Conservation (phyloP, 306 rosid genomes). For the Acmispon strigosus region DNA sequence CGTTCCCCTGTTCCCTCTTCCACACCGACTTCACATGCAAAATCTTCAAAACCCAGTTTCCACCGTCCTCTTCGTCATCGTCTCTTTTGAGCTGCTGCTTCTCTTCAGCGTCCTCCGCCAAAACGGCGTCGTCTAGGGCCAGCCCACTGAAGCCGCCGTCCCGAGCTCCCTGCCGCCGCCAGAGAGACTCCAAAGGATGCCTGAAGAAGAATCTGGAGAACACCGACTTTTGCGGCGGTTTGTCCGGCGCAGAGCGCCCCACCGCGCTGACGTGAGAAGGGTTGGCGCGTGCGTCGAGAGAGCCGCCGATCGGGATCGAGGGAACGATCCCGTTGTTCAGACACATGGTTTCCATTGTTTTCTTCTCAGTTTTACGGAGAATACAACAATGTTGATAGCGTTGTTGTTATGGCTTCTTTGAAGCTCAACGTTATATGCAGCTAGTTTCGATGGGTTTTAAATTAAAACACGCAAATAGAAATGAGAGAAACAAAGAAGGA, state of each 20-base stretch:
- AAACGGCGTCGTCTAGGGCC: conserved; percentile 65
- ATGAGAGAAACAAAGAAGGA: background rate
- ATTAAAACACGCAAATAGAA: background rate
- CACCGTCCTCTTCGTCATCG: conserved; percentile 19
- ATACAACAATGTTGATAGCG: conserved; percentile 1
- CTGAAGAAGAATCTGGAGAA: conserved; percentile 60
- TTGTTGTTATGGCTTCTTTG: background rate
- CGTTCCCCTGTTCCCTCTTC: conserved; percentile 38
- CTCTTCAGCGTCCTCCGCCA: conserved; percentile 33
- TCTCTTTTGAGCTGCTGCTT: conserved; percentile 14
- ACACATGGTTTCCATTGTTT: conserved; percentile 56
- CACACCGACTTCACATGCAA: conserved; percentile 57
- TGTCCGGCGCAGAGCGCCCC: conserved; percentile 34
- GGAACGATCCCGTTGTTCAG: conserved; percentile 51
- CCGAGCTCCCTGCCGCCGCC: conserved; percentile 41
- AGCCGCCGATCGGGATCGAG: conserved; percentile 45
- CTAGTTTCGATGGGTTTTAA: background rate
- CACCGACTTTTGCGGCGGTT: conserved; percentile 29
- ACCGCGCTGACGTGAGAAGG: conserved; percentile 48
- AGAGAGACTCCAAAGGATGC: conserved; percentile 55
- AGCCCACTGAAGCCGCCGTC: conserved; percentile 37
- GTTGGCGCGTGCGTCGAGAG: conserved; percentile 47
- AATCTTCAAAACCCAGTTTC: conserved; percentile 79
- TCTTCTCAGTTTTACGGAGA: background rate
- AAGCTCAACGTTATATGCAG: background rate